Evolutionary conservation across 176 grass and related monocot genomes (phyloP).

Genomic region (Thinopyrum elongatum): DNA sequence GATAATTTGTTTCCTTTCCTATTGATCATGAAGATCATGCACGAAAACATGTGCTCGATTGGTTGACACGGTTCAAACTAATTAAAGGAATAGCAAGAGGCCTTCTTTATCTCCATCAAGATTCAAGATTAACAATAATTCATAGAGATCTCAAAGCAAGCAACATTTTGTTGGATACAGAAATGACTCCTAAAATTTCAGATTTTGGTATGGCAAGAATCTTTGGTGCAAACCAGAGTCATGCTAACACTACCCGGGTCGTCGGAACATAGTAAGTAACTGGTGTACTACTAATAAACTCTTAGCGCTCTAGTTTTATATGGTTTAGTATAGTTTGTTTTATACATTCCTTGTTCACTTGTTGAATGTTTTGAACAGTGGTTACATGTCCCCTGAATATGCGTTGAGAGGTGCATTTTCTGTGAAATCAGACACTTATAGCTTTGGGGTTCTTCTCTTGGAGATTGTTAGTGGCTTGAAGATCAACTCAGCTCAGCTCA

Average conservation of each 20-base stretch:
- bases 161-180: constrained; percentile 42
- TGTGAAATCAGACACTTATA: constrained; percentile 54
- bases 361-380: constrained; percentile 8
- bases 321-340: background rate
- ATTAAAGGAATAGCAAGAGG: constrained; percentile 44
- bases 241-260: constrained; percentile 38
- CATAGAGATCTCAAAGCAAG: constrained; percentile 45
- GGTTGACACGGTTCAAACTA: constrained; percentile 37
- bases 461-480: constrained; percentile 53
- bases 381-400: constrained; percentile 67
- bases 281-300: background rate
- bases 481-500: constrained; percentile 22
- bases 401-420: constrained; percentile 43
- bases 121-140: constrained; percentile 48
- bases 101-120: constrained; percentile 54
- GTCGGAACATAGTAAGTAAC: constrained; percentile 51
- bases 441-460: constrained; percentile 56
- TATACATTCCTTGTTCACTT: background rate
- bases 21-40: constrained; percentile 2
- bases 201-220: constrained; percentile 58
- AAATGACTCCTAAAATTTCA: constrained; percentile 53
- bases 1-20: background rate
- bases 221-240: constrained; percentile 20
- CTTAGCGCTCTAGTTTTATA: background rate
- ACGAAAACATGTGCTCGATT: constrained; percentile 29